Base-by-base conservation (phyloP, 2,329 filamentous ascomycete genomes). In the Fusarium guadeloupense region DNA sequence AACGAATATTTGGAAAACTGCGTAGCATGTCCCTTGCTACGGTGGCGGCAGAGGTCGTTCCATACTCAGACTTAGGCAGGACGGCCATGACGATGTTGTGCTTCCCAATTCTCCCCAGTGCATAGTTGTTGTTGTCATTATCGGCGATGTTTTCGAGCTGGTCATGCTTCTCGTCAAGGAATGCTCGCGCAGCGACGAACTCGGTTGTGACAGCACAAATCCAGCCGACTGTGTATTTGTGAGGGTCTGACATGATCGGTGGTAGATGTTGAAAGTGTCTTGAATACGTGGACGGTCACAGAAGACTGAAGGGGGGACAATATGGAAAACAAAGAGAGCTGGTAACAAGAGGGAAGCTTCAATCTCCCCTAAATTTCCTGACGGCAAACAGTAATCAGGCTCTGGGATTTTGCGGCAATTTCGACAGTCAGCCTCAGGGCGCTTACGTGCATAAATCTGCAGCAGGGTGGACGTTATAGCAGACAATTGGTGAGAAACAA, bases 191-290 rank as follows among this genome's bases (percentile, higher is more conserved):
- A 8, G 78, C 77, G 34, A 74, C 68, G 34, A 68, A 71, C 47
- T 81, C 78, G 0, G 62, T 71, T 2, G 13, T 16, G 1, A 80
- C 47, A 10, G 78, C 77, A 50, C 75, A 80, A 6, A 82, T 77
- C 78, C 77, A 80, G 16, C 77, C 78, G 9, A 81, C 69, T 0
- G 70, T 77, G 44, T 80, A 80, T 38, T 67, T 33, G 23, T 59
- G 54, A 3, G 59, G 44, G 56, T 51, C 23, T 17, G 51, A 51
- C 44, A 59, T 59, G 17, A 17, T 25, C 12, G 20, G n/a, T n/a
- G 13, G 23, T 35, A 7, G 23, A 39, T 28, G 5, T 20, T 5
- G 33, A n/a, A 31, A n/a, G 20, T 33, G 17, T 34, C 16, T 20
- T 10, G 25, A 33, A n/a, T 28, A 23, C 4, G 17, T 17, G 12